These are phyloP conservation scores for Primulina eburnea DNA, from an alignment of 257 asterid species.

Conservation along the genomic window DNA sequence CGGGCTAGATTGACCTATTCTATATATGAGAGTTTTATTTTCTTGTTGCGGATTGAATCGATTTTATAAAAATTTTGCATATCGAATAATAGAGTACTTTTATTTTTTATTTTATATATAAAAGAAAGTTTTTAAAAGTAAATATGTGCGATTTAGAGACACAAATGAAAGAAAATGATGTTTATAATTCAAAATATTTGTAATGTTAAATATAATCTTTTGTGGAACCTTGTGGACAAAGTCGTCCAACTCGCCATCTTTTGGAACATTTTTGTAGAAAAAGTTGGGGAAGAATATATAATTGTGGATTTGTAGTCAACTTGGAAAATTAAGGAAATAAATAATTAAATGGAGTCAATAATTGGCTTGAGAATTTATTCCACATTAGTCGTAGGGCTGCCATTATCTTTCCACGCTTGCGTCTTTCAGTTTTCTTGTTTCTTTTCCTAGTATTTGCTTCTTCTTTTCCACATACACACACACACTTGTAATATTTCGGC, in stretches of 20 bases:
- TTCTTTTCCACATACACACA: background rate
- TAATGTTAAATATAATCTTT: background rate
- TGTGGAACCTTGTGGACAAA: background rate
- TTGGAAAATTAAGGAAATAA: background rate
- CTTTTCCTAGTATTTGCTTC: background rate
- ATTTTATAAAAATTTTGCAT: no score
- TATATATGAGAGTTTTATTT: no score
- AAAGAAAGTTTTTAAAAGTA: no score
- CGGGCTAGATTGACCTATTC: no score
- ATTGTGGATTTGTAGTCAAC: background rate
- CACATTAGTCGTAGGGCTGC: background rate
- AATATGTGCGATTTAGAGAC: no score
- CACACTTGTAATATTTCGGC: no score
- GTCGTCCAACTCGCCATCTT: background rate
- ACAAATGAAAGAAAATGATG: no score
- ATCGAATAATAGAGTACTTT: no score
- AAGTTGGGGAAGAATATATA: no score
- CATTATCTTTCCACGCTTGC: background rate
- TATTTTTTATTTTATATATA: no score
- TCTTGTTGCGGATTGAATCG: no score
- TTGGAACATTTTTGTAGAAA: background rate
- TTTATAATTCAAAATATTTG: no score
- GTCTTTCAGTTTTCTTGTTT: background rate
- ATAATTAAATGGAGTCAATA: background rate
- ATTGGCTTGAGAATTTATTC: background rate